Evolutionary conservation across 2,329 filamentous ascomycete genomes (phyloP).

Genomic region (Diaporthe ilicicola): DNA sequence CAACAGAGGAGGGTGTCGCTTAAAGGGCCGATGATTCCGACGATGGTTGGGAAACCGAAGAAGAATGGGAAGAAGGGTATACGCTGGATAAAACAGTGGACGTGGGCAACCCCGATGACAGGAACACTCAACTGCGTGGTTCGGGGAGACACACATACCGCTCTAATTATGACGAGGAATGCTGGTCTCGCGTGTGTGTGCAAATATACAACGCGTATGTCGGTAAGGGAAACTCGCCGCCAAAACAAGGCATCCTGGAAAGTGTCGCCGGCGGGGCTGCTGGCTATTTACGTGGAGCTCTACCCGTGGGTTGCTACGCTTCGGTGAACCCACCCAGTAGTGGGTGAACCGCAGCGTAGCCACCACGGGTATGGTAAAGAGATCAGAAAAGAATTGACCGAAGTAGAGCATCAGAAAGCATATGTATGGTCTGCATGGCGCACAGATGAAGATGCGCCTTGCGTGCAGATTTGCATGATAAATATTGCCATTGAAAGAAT

Average conservation of each 20-base stretch:
- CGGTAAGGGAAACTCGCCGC: not conserved
- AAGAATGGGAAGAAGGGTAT: not conserved
- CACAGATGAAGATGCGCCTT: too few relatives aligned
- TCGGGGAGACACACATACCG: not conserved
- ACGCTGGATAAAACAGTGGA: not conserved
- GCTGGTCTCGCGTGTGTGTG: not conserved
- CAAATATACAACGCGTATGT: not conserved
- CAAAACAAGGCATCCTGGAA: not conserved
- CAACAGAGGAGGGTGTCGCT: not conserved
- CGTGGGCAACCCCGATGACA: not conserved
- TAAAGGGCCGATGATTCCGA: not conserved
- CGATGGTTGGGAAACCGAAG: not conserved
- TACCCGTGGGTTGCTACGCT: too few relatives aligned
- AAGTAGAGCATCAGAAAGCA: too few relatives aligned
- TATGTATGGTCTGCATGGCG: too few relatives aligned
- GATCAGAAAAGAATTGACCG: too few relatives aligned
- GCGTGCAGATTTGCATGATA: too few relatives aligned
- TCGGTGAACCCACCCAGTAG: too few relatives aligned
- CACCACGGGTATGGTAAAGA: too few relatives aligned
- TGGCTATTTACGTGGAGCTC: not conserved
- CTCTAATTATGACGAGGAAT: not conserved
- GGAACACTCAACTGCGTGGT: not conserved
- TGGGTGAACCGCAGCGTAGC: too few relatives aligned
- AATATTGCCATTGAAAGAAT: too few relatives aligned
- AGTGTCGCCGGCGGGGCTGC: not conserved